phyloP scores from a whole-genome alignment of 495 filamentous ascomycete species.

The Cenococcum geophilum region DNA sequence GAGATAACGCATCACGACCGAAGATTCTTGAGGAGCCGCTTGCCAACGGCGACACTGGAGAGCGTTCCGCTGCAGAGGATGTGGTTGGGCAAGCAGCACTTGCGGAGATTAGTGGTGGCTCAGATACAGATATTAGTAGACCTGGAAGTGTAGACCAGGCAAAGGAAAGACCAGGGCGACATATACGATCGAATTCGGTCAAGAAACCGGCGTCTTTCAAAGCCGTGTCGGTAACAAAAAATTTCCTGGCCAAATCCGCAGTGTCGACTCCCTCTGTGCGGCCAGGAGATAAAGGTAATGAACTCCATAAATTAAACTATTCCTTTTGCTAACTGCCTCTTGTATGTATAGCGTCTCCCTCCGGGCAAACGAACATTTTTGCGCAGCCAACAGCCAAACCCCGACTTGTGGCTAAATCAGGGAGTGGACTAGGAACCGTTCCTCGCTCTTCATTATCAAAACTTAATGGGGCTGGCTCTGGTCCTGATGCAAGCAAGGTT shows the following conservation, averaged over 20 bases:
- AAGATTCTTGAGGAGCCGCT: slow-evolving; percentile 33
- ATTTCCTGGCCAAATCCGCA: slow-evolving; percentile 61
- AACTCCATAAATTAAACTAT: background rate
- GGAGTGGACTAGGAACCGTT: slow-evolving; percentile 49
- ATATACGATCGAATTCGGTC: slow-evolving; percentile 61
- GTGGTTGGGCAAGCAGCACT: slow-evolving; percentile 10
- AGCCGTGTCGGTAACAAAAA: slow-evolving; percentile 89
- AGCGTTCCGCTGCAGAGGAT: slow-evolving; percentile 22
- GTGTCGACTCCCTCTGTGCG: slow-evolving; percentile 32
- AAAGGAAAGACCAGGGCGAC: slow-evolving; percentile 51
- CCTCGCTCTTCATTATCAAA: slow-evolving; percentile 45
- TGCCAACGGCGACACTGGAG: slow-evolving; percentile 29
- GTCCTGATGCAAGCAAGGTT: slow-evolving; percentile 68
- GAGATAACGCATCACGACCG: slow-evolving; percentile 21
- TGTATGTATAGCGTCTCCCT: slow-evolving; percentile 31
- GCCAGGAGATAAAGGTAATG: slow-evolving; percentile 35
- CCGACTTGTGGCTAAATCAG: slow-evolving; percentile 62
- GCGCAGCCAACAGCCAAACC: slow-evolving; percentile 48
- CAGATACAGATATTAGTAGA: slow-evolving; percentile 57
- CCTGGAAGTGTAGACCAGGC: slow-evolving; percentile 42
- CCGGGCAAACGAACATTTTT: slow-evolving; percentile 48
- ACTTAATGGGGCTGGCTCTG: slow-evolving; percentile 44
- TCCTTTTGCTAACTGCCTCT: background rate
- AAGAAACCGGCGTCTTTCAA: slow-evolving; percentile 91
- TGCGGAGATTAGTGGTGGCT: slow-evolving; percentile 46